Percentiles rank a stretch among this genome's conserved stretches.
Evolutionary conservation across 106 monocot genomes (phyloP).

Genomic region (Platanthera guangdongensis): DNA sequence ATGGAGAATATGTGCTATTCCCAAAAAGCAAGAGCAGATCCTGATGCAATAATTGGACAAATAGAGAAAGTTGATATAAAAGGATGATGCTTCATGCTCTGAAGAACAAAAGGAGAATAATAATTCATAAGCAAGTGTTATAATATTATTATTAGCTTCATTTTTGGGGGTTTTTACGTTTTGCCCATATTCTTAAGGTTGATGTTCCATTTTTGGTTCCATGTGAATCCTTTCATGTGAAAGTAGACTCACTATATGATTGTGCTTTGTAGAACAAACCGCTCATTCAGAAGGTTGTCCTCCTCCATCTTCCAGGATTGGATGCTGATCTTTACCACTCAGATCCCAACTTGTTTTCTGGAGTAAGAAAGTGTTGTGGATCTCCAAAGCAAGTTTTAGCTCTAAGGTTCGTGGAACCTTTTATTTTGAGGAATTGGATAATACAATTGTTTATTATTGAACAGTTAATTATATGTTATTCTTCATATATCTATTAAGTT

Average conservation of each 20-base stretch:
- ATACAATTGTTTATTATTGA: neutral
- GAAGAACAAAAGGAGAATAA: no score
- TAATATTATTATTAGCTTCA: no score
- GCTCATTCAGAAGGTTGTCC: constrained; percentile 80
- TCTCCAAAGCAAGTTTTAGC: constrained; percentile 80
- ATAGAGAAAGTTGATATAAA: no score
- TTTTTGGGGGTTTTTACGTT: no score
- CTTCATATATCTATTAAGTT: neutral
- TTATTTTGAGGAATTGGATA: neutral
- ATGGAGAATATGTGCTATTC: no score
- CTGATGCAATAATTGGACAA: no score
- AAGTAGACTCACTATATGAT: constrained; percentile 8
- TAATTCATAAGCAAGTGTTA: no score
- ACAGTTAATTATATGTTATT: neutral
- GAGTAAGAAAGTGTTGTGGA: constrained; percentile 53
- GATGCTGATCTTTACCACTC: constrained; percentile 93
- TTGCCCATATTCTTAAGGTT: no score
- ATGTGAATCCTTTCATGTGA: neutral
- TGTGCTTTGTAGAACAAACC: constrained; percentile 69
- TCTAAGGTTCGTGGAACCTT: constrained; percentile 44
- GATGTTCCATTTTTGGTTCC: neutral
- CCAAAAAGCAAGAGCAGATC: no score
- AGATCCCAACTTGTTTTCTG: constrained; percentile 34
- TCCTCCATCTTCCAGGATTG: constrained; percentile 84
- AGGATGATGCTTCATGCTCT: no score